Conservation (phyloP, 116 monocot genomes). For the Phalaenopsis hybrid region DNA sequence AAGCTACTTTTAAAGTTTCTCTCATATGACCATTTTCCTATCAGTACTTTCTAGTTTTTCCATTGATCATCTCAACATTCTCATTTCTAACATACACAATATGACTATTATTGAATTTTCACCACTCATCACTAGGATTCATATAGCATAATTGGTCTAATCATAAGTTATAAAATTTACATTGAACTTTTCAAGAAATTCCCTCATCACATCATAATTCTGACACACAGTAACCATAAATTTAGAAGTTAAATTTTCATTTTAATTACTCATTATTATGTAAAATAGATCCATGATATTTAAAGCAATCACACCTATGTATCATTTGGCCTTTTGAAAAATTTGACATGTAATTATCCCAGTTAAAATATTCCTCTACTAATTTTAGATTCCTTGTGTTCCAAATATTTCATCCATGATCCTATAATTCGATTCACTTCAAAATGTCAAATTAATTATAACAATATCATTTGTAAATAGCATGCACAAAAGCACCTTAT, state of each 20-base stretch:
- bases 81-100: too few relatives aligned
- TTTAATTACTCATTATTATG: not conserved
- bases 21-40: too few relatives aligned
- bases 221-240: not conserved
- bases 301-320: not conserved
- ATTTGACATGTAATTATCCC: not conserved
- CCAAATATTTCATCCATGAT: not conserved
- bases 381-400: too few relatives aligned
- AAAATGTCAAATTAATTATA: not conserved
- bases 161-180: not conserved
- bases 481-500: not conserved
- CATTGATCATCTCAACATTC: too few relatives aligned
- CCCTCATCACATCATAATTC: not conserved
- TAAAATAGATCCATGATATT: not conserved
- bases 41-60: too few relatives aligned
- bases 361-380: not conserved
- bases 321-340: not conserved
- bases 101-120: too few relatives aligned
- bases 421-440: not conserved
- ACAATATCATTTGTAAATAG: not conserved
- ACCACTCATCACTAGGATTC: too few relatives aligned
- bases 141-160: too few relatives aligned
- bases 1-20: too few relatives aligned
- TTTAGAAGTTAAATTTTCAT: not conserved
- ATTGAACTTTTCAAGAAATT: not conserved